Base-by-base conservation (phyloP, 2,329 filamentous ascomycete genomes). In the Fusarium miscanthi region DNA sequence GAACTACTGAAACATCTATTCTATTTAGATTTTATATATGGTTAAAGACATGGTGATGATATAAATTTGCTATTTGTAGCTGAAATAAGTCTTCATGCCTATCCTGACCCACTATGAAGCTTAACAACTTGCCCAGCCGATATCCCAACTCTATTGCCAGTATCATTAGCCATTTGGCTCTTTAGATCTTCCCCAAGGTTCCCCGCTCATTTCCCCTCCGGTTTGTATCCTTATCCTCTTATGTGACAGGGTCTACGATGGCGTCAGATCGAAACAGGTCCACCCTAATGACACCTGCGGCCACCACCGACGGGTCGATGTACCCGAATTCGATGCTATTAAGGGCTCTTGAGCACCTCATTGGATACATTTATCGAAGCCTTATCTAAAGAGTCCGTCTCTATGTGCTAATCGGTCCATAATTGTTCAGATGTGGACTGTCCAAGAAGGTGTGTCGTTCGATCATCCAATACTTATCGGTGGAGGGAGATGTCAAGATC, bases 231-330 rank as follows among this genome's bases (percentile, higher is more conserved):
- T 41, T 27, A 60, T 48, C 40, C 19, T 59, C 31, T 49, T 48
- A 46, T 59, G 59, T 52, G 54, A 43, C 54, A 65, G 56, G 59
- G 59, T 62, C 62, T 59, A 48, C 51, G 52, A 75, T 75, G 71
- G 73, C 73, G 73, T 75, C 72, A 75, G 59, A 59, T 51, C 31
- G 61, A 63, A 46, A 46, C n/a, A 51, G 63, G 43, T 68, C 64
- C 61, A 69, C 70, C 35, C 35, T 33, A 25, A 58, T 38, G 65
- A 63, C 48, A 40, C 62, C 62, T 43, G 59, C 72, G 70, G 73
- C 64, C 59, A 68, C 45, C 67, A 43, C 73, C 70, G 73, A 59
- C 49, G 63, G 70, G 48, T 63, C 61, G 42, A 37, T 59, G 38
- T 46, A 71, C 17, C 58, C 43, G 27, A 51, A 17, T 25, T 37